Evolutionary conservation across 306 rosid species (phyloP), one percentile per base, ranked within the genome.

Genomic region (Vicia faba): DNA sequence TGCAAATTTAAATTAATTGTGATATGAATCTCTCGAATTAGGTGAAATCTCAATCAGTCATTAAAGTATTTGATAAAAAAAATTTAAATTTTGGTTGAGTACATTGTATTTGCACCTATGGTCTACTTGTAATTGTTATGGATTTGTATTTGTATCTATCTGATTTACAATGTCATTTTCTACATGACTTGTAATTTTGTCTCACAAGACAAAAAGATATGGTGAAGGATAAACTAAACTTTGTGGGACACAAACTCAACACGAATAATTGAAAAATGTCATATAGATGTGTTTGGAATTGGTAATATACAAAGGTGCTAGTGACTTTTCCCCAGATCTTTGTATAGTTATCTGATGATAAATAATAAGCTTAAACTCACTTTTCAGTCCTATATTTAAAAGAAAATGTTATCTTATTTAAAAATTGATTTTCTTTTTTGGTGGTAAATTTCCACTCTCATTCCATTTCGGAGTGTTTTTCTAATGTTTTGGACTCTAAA

Each of bases 221-320:
- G 61, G 28, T 63, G 72, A 64, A 69, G 7, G 75, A 72, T 75
- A 63, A 69, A 73, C 77, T 68, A 50, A 19, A 15, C 38, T 28
- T 16, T 20, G 65, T 56, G 61, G 69, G 66, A 69, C 48, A 23
- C 23, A 35, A 36, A 56, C 11, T 19, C 9, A 18, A 36, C 43
- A 41, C 49, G 35, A 45, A 66, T 69, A 62, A 69, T 69, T 69
- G 66, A 43, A 63, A 74, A 53, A 68, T 40, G n/a, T 41, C 43
- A 3, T 33, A 68, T 11, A 67, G 35, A 35, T 57, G 74, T 60
- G 38, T 11, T 4, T 5, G 59, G 59, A 53, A 11, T 20, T 53
- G 14, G 31, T 20, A 4, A 2, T 4, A 11, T 2, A 4, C 3
- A 18, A 15, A 13, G 55, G 20, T 19, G 12, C n/a, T 5, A 18